Conservation (phyloP, 2,329 filamentous ascomycete species). For the Neofusicoccum cordaticola region DNA sequence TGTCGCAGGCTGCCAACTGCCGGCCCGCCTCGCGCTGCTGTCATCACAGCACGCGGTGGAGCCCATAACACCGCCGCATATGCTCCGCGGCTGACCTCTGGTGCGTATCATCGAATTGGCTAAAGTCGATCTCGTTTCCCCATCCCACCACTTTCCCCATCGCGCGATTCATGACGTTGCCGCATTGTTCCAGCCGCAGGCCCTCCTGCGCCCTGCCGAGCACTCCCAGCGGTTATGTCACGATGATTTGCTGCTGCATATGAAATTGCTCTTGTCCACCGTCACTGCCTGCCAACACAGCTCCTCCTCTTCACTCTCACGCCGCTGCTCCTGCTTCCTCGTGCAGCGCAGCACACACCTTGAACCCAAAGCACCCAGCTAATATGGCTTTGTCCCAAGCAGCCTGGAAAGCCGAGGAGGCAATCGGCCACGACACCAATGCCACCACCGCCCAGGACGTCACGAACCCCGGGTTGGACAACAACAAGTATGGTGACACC, state of each 20-base stretch:
- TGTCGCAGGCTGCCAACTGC: background rate
- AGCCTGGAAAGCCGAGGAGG: conserved; percentile 65
- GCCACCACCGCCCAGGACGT: conserved; percentile 67
- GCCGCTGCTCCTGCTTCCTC: background rate
- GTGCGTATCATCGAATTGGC: background rate
- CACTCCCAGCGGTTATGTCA: background rate
- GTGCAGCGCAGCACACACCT: background rate
- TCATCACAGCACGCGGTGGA: background rate
- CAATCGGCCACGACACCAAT: conserved; percentile 65
- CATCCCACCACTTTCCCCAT: background rate
- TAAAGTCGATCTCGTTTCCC: background rate
- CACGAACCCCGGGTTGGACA: conserved; percentile 41
- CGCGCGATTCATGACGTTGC: conserved; percentile 11
- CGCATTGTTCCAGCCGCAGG: background rate
- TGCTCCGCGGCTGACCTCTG: background rate
- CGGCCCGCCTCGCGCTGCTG: background rate
- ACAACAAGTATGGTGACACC: conserved; percentile 23
- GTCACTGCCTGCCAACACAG: too few species aligned
- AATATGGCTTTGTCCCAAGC: conserved; percentile 63
- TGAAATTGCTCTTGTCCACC: background rate
- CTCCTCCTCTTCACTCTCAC: background rate
- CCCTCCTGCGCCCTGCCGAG: background rate
- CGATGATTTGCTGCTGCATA: background rate
- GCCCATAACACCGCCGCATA: background rate
- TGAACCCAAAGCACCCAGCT: background rate